Percentiles rank a stretch among this genome's conserved stretches.
Evolutionary conservation across 2,329 filamentous ascomycete genomes (phyloP).

Genomic region (Proliferodiscus dingleyae): DNA sequence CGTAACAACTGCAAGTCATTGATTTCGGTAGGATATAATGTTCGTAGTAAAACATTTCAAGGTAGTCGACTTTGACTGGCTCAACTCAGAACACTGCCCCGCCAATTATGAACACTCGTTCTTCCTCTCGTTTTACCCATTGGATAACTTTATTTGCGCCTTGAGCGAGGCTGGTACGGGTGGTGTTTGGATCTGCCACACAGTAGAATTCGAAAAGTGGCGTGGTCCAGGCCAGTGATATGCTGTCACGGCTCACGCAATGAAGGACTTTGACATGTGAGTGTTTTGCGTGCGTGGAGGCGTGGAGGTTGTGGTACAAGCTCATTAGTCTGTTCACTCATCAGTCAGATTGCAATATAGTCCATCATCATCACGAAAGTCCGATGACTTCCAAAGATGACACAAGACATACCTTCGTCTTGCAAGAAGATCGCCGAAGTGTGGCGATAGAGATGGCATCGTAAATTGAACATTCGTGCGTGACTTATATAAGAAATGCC

Average conservation of each 20-base stretch:
- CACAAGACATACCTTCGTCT: conserved; percentile 51
- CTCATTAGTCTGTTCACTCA: conserved; percentile 58
- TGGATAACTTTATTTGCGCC: conserved; percentile 85
- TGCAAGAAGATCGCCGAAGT: conserved; percentile 56
- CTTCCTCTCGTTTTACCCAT: conserved; percentile 89
- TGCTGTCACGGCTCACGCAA: conserved; percentile 66
- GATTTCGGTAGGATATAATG: too few species aligned
- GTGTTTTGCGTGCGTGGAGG: conserved; percentile 77
- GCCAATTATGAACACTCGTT: conserved; percentile 92
- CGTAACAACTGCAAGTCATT: too few species aligned
- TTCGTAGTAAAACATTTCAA: too few species aligned
- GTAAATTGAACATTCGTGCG: conserved; percentile 91
- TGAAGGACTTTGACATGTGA: conserved; percentile 85
- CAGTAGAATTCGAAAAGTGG: conserved; percentile 92
- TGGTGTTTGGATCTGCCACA: conserved; percentile 72
- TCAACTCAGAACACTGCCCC: conserved; percentile 68
- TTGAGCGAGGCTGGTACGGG: conserved; percentile 65
- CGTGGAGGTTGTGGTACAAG: conserved; percentile 80
- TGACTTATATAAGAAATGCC: conserved; percentile 95
- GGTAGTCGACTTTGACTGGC: neutral
- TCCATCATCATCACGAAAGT: neutral
- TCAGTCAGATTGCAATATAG: neutral
- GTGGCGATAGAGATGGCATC: conserved; percentile 75
- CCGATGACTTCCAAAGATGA: conserved; percentile 7
- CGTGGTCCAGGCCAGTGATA: conserved; percentile 85